These are phyloP conservation scores for Microthlaspi erraticum DNA, from an alignment of 345 rosid genomes.

Conservation along the genomic window DNA sequence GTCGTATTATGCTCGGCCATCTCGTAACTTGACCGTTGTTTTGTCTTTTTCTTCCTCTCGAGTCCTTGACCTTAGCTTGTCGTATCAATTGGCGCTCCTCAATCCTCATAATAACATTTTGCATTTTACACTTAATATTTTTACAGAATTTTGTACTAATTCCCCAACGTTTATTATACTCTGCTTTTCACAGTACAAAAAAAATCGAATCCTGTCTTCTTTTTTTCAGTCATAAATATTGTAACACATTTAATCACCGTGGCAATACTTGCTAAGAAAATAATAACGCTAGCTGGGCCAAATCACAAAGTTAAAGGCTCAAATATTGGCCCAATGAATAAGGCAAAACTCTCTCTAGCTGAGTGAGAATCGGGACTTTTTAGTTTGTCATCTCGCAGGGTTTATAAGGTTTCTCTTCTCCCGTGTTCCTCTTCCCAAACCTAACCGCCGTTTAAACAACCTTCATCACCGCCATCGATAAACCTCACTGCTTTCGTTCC, in stretches of 20 bases:
- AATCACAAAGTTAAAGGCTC: not conserved
- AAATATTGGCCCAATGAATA: conserved; percentile 4
- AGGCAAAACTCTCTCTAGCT: not conserved
- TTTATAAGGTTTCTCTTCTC: conserved; percentile 26
- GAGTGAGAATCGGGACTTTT: not conserved
- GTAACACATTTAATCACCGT: too few relatives aligned
- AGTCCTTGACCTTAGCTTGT: not conserved
- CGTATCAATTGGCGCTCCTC: conserved; percentile 1
- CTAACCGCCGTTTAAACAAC: conserved; percentile 14
- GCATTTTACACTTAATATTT: not conserved
- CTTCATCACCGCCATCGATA: too few relatives aligned
- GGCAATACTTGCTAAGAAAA: too few relatives aligned
- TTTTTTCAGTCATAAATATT: not conserved
- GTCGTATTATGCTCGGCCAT: not conserved
- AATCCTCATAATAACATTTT: not conserved
- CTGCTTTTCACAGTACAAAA: not conserved
- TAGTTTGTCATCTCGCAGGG: conserved; percentile 13
- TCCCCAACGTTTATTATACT: not conserved
- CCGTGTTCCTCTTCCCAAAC: conserved; percentile 15
- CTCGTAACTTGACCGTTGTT: conserved; percentile 11
- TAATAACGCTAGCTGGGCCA: too few relatives aligned
- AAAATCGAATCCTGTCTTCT: too few relatives aligned
- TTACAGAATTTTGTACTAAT: not conserved
- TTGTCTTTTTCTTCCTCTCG: not conserved
- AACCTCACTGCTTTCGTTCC: too few relatives aligned